Conservation (phyloP, 2,329 filamentous ascomycete species). For the Fusarium sp. region DNA sequence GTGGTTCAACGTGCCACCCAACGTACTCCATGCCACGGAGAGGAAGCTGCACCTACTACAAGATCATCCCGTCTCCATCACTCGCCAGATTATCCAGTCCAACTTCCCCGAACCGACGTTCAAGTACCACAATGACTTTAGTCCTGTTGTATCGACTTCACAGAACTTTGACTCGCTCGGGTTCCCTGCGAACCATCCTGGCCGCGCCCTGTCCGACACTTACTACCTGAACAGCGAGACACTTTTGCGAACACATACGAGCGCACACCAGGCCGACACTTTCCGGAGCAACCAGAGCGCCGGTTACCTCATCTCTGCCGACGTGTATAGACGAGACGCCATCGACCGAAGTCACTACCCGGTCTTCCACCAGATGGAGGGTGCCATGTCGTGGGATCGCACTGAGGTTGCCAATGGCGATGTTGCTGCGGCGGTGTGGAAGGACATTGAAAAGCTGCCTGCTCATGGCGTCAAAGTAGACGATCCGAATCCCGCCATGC, state of each 20-base stretch:
- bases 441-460: slow-evolving; percentile 76
- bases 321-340: slow-evolving; percentile 95
- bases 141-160: slow-evolving; percentile 81
- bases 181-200: slow-evolving; percentile 87
- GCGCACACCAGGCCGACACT: slow-evolving; percentile 87
- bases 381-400: slow-evolving; percentile 87
- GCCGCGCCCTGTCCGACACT: slow-evolving; percentile 86
- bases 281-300: slow-evolving; percentile 76
- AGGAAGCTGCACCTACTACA: slow-evolving; percentile 88
- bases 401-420: slow-evolving; percentile 64
- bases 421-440: slow-evolving; percentile 71
- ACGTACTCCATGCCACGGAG: slow-evolving; percentile 77
- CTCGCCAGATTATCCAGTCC: slow-evolving; percentile 89
- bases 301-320: slow-evolving; percentile 90
- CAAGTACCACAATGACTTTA: slow-evolving; percentile 78
- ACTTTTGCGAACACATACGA: slow-evolving; percentile 91
- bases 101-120: slow-evolving; percentile 79
- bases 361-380: slow-evolving; percentile 99
- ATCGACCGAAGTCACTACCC: slow-evolving; percentile 96
- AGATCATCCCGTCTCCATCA: slow-evolving; percentile 90
- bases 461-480: slow-evolving; percentile 79
- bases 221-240: slow-evolving; percentile 92
- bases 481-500: slow-evolving; percentile 81
- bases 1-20: slow-evolving; percentile 85
- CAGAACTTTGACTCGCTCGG: slow-evolving; percentile 98